Conservation (phyloP, 2,329 filamentous ascomycete species). For the Penicillium sp. region DNA sequence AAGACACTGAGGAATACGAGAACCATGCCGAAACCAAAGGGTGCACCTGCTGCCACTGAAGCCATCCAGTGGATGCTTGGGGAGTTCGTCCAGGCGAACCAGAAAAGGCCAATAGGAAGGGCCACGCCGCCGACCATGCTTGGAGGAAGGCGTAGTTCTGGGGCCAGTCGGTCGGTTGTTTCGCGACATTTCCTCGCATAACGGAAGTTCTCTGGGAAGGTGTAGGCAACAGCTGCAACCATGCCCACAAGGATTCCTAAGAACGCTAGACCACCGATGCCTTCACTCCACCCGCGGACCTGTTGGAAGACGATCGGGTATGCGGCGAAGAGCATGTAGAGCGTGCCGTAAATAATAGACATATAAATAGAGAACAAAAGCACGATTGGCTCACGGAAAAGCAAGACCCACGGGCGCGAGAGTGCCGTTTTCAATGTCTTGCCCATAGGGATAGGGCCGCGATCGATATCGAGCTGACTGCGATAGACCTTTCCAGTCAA, state of each 20-base stretch:
- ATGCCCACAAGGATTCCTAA: slow-evolving; percentile 47
- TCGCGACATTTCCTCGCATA: slow-evolving; percentile 28
- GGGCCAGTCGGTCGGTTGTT: slow-evolving; percentile 42
- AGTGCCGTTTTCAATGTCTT: slow-evolving; percentile 48
- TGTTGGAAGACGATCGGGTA: slow-evolving; percentile 46
- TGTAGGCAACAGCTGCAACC: slow-evolving; percentile 39
- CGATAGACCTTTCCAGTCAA: slow-evolving; percentile 35
- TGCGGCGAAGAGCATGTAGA: slow-evolving; percentile 54
- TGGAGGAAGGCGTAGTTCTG: slow-evolving; percentile 57
- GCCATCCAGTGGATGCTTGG: slow-evolving; percentile 43
- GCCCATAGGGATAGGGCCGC: slow-evolving; percentile 41
- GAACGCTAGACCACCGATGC: slow-evolving; percentile 50
- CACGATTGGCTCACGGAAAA: slow-evolving; percentile 26
- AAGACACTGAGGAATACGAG: slow-evolving; percentile 41
- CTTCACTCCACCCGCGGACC: slow-evolving; percentile 46
- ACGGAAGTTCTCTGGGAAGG: slow-evolving; percentile 37
- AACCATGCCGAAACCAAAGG: slow-evolving; percentile 45
- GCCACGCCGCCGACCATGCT: slow-evolving; percentile 50
- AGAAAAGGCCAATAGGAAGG: slow-evolving; percentile 59
- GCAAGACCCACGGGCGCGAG: slow-evolving; percentile 46
- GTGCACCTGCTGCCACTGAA: slow-evolving; percentile 35
- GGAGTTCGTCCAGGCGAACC: slow-evolving; percentile 61
- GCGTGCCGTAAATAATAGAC: slow-evolving; percentile 26
- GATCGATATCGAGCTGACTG: slow-evolving; percentile 37
- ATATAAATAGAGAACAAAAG: slow-evolving; percentile 23